phyloP scores from a whole-genome alignment of 1,284 basidiomycete genomes.

The Naganishia sp. region DNA sequence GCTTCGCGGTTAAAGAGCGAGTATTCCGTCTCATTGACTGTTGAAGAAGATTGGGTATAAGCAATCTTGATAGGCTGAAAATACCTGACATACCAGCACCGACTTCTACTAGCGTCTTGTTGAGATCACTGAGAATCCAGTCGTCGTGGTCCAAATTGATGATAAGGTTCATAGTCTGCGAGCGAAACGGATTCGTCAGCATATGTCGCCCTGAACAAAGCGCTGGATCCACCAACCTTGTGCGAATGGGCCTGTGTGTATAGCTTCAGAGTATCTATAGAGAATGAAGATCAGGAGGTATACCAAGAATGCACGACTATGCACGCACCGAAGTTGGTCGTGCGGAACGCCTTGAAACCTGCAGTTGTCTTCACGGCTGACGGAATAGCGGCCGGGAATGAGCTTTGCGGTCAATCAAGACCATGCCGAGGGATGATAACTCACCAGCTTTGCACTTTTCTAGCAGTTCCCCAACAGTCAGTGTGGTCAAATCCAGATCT shows the following conservation, averaged over 20 bases:
- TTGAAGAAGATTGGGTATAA: neutral
- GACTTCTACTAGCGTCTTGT: constrained; percentile 63
- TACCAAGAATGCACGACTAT: neutral
- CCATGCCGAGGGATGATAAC: constrained; percentile 31
- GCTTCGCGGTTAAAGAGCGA: constrained; percentile 78
- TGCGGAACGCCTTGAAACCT: constrained; percentile 84
- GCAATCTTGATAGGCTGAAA: neutral
- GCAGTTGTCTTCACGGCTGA: constrained; percentile 69
- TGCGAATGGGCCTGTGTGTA: constrained; percentile 93
- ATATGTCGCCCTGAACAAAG: constrained; percentile 9
- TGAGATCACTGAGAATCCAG: constrained; percentile 76
- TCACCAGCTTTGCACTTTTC: constrained; percentile 62
- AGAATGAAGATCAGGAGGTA: neutral
- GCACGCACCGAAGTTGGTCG: constrained; percentile 64
- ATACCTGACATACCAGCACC: constrained; percentile 67
- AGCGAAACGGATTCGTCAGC: constrained; percentile 15
- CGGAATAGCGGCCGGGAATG: neutral
- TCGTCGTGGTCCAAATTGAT: constrained; percentile 94
- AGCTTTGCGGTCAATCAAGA: neutral
- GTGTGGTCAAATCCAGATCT: constrained; percentile 73
- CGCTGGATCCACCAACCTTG: constrained; percentile 62
- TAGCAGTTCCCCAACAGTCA: constrained; percentile 76
- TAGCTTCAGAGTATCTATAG: constrained; percentile 84
- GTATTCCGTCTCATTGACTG: constrained; percentile 92
- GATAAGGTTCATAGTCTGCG: constrained; percentile 86